Percentiles rank a stretch among this genome's conserved stretches.
Evolutionary conservation across 106 monocot species (phyloP).

Genomic region (Dendrobium officinale): DNA sequence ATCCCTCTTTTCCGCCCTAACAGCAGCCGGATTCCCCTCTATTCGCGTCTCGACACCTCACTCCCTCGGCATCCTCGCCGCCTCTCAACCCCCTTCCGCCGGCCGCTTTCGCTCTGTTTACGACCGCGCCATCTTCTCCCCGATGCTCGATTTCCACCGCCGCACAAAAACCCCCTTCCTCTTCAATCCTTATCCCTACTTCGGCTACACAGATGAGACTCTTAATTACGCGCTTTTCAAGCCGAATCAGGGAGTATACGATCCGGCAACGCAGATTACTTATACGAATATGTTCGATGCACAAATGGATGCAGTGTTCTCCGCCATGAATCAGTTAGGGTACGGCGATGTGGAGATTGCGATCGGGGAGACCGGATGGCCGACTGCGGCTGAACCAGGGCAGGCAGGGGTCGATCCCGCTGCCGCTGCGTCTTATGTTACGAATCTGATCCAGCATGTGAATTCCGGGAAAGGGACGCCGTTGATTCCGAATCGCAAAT

Average conservation of each 20-base stretch:
- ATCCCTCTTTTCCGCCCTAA: constrained; percentile 45
- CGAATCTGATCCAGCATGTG: constrained; percentile 40
- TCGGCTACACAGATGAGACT: constrained; percentile 48
- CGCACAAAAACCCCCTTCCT: constrained; percentile 55
- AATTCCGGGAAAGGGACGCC: constrained; percentile 72
- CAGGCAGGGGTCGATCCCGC: constrained; percentile 39
- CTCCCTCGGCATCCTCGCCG: constrained; percentile 62
- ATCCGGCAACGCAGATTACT: constrained; percentile 43
- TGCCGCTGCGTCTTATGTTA: constrained; percentile 47
- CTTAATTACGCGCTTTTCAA: constrained; percentile 70
- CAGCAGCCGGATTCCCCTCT: constrained; percentile 17
- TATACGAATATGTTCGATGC: constrained; percentile 88
- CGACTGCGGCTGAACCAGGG: constrained; percentile 43
- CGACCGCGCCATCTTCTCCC: constrained; percentile 41
- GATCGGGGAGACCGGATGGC: constrained; percentile 93
- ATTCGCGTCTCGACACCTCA: constrained; percentile 83
- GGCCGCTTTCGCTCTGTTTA: constrained; percentile 61
- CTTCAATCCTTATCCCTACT: constrained; percentile 95
- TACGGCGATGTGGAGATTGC: constrained; percentile 79
- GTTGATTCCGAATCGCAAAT: constrained; percentile 65
- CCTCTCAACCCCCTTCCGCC: constrained; percentile 59
- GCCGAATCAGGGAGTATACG: constrained; percentile 55
- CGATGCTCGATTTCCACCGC: constrained; percentile 72
- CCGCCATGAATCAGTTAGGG: constrained; percentile 53
- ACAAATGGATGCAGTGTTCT: constrained; percentile 74